Evolutionary conservation across 73 alveolate genomes (phyloP).

Genomic region (Paramecium sexaurelia): DNA sequence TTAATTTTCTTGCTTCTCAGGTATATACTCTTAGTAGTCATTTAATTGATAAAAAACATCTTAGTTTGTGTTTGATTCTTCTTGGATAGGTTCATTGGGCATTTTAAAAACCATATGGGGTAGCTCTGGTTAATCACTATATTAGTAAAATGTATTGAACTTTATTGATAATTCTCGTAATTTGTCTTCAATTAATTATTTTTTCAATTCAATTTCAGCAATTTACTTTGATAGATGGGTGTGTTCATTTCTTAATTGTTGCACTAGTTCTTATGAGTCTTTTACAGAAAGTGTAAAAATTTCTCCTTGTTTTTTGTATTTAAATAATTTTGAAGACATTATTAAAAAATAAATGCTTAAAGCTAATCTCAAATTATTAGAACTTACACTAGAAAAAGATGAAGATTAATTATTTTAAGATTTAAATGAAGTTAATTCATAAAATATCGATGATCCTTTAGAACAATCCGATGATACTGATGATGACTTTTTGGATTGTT

Average conservation of each 20-base stretch:
- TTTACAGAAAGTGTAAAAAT: neutral
- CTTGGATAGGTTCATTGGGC: neutral
- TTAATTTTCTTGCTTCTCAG: neutral
- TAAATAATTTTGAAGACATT: conserved; percentile 27
- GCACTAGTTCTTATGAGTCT: neutral
- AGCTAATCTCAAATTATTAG: neutral
- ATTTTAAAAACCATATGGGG: neutral
- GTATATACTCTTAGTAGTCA: neutral
- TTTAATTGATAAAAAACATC: neutral
- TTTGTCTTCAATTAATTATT: neutral
- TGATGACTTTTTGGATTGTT: neutral
- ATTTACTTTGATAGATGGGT: neutral
- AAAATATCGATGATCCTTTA: neutral
- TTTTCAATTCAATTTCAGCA: neutral
- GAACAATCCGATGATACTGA: neutral
- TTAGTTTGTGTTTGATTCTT: neutral
- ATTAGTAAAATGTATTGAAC: conserved; percentile 34
- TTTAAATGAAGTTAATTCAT: neutral
- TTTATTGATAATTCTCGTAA: neutral
- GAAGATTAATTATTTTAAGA: neutral
- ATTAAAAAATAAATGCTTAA: neutral
- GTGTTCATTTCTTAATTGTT: conserved; percentile 23
- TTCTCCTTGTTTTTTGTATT: conserved; percentile 34
- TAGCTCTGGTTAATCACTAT: conserved; percentile 7
- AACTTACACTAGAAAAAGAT: neutral